Base-by-base conservation (phyloP, 192 early-diverging fungal genomes). In the Allomyces javanicus region DNA sequence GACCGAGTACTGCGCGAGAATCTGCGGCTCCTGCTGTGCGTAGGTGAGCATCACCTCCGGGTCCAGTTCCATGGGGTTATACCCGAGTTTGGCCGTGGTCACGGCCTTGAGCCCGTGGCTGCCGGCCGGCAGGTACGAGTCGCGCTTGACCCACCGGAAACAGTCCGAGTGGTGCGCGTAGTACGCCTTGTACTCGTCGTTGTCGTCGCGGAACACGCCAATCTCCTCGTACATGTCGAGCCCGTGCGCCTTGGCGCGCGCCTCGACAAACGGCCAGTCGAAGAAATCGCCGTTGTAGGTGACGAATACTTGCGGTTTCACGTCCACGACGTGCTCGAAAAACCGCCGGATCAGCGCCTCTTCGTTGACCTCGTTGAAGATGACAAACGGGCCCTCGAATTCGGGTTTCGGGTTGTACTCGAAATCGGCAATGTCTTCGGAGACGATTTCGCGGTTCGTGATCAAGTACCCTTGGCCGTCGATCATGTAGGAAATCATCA, bases 401-500 rank as follows among this genome's bases (percentile, higher is more conserved):
- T 97, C 94, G 1, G 90, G 85, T 62, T 96, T 96, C 45, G 96
- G 93, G 55, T 91, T 91, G 76, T 97, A 99, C 70, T 93, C 93
- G 76, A 99, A 97, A 74, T 97, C 92, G 17, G 88, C 87, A 78
- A 99, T 97, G 70, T 99, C 96, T 70, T 89, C 77, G 5, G 87
- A 82, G 24, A 99, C 93, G 50, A 99, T 87, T 65, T 95, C 91
- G 55, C 94, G 85, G 75, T 99, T 99, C 11, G 93, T 97, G 63
- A 99, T 97, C 50, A 99, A 74, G 68, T 86, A 97, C 0, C 96
- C 96, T 75, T 89, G 87, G 23, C 92, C 96, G 66, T 97, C 93
- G 64, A 99, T 88, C 96, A 99, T 99, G 73, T 99, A 99, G 27
- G 94, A 97, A 69, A 99, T 96, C 96, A 99, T 99, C 92, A 97